Evolutionary conservation across 2,329 filamentous ascomycete species (phyloP), one percentile per base, ranked within the genome.

Genomic region (Emergomyces pasteurianus): DNA sequence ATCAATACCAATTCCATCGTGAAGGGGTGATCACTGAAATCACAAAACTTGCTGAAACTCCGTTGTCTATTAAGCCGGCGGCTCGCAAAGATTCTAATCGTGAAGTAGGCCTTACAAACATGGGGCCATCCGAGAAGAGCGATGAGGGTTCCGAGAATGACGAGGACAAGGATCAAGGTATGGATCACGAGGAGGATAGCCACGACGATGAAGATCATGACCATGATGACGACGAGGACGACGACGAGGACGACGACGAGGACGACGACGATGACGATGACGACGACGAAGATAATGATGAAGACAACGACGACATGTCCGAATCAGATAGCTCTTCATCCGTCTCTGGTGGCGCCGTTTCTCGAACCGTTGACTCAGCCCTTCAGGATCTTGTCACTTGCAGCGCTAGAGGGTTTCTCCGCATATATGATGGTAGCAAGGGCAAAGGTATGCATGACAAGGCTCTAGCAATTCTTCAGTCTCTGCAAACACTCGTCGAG

Each of bases 21-120:
- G 95, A 99, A 75, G 94, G 94, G 42, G 94, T 99, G 50, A 92
- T 97, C 67, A 82, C 88, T 1, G 92, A 99, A 72, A 95, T 99
- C 58, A 82, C 85, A 36, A 92, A 91, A 70, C 79, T 99, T 38
- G 87, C 90, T 0, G 80, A 80, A 60, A 70, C 68, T 28, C 64
- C 68, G 5, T 63, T 74, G 9, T 70, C 72, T 1, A 64, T 62
- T 5, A 69, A 71, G 36, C 67, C 67, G 53, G 62, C 60, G 12
- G 49, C 60, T 26, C 9, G 21, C 10, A 31, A 50, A 10, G 52
- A 40, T 21, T 54, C 56, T 21, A 58, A 63, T 16, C 40, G 26
- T 21, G 52, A 43, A 21, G 56, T 31, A 16, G 70, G 73, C 12
- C 64, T 65, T 18, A 64, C 40, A 64, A 67, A 36, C 16, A 67